These are phyloP conservation scores for Sporothrix curviconia DNA, from an alignment of 2,329 filamentous ascomycete genomes.

Conservation along the genomic window DNA sequence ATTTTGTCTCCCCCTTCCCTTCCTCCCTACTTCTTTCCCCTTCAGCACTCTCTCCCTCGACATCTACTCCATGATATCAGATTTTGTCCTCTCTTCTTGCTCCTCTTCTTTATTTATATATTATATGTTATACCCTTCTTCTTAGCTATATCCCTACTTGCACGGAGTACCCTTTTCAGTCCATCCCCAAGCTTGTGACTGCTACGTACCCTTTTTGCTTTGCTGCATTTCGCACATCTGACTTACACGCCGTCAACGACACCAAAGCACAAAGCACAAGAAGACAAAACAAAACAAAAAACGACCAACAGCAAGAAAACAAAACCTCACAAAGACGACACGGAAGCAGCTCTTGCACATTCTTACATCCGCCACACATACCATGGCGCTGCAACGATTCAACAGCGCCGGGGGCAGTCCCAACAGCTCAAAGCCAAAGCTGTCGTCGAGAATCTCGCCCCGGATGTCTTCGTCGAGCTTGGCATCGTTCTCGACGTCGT, in stretches of 20 bases:
- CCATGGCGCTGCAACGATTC: slow-evolving; percentile 36
- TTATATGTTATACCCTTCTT: neutral
- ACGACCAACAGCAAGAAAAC: neutral
- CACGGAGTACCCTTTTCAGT: too few relatives aligned
- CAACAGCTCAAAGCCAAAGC: neutral
- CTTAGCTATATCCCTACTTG: too few relatives aligned
- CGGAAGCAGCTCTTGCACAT: neutral
- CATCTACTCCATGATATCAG: too few relatives aligned
- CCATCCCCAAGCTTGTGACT: too few relatives aligned
- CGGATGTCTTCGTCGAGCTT: neutral
- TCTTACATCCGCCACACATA: neutral
- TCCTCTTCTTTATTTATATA: neutral
- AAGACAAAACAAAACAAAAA: neutral
- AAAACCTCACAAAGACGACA: neutral
- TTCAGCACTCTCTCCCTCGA: too few relatives aligned
- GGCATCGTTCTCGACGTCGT: slow-evolving; percentile 4
- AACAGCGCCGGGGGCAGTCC: slow-evolving; percentile 36
- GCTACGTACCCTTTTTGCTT: too few relatives aligned
- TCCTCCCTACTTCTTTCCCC: neutral
- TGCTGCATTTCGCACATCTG: too few relatives aligned
- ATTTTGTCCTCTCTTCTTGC: neutral
- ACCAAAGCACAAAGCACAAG: neutral
- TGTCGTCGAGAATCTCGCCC: neutral
- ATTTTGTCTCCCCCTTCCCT: neutral
- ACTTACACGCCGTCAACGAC: neutral